These are phyloP conservation scores for Hypoxylon sp. DNA, from an alignment of 2,329 filamentous ascomycete genomes.

Conservation along the genomic window DNA sequence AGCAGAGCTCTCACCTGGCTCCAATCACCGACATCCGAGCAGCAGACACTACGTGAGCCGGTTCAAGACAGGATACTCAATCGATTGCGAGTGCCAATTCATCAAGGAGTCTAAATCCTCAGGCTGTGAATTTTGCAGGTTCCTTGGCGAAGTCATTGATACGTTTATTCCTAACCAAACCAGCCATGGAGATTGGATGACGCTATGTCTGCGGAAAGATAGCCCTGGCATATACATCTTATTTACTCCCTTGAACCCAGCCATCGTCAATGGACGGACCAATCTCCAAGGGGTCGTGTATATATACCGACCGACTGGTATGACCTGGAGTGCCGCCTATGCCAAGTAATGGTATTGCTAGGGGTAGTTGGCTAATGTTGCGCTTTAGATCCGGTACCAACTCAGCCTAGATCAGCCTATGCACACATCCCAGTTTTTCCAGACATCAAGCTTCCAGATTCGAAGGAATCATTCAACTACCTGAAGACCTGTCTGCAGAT, in stretches of 20 bases:
- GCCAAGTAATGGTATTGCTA: not conserved
- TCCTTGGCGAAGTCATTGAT: constrained; percentile 6
- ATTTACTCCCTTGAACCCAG: not conserved
- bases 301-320: constrained; percentile 18
- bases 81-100: constrained; percentile 1
- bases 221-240: not conserved
- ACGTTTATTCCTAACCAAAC: constrained; percentile 3
- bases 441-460: constrained; percentile 17
- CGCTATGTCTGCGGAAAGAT: not conserved
- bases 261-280: not conserved
- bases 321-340: not conserved
- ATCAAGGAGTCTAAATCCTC: constrained; percentile 7
- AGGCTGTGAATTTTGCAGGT: constrained; percentile 10
- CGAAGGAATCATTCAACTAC: constrained; percentile 14
- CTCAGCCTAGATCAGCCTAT: not conserved
- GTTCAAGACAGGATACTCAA: not conserved
- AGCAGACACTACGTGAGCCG: not conserved
- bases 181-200: not conserved
- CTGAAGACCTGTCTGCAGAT: constrained; percentile 13
- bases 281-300: constrained; percentile 2
- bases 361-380: constrained; percentile 6
- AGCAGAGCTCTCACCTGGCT: not conserved
- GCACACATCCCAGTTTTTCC: constrained; percentile 10
- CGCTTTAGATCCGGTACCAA: not conserved
- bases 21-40: not conserved